Conservation (phyloP, 768 basidiomycete genomes). For the Pleurotus eryngii region DNA sequence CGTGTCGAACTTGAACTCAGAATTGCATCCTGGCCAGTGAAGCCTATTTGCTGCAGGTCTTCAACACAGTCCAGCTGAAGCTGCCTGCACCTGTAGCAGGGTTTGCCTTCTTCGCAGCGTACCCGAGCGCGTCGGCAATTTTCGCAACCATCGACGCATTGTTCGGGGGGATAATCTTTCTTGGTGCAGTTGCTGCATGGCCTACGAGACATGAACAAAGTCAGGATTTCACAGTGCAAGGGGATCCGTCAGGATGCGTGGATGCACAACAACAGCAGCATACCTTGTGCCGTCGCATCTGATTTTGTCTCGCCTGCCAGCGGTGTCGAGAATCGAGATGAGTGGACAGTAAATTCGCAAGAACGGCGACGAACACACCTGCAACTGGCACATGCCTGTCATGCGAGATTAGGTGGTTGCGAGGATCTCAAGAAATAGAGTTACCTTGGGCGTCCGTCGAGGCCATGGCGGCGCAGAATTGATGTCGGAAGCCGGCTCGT, state of each 20-base stretch:
- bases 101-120: constrained; percentile 46
- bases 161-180: constrained; percentile 48
- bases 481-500: constrained; percentile 51
- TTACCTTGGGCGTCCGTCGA: constrained; percentile 49
- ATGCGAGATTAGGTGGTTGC: constrained; percentile 9
- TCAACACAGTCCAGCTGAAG: constrained; percentile 50
- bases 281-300: constrained; percentile 56
- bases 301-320: constrained; percentile 54
- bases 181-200: constrained; percentile 59
- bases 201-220: constrained; percentile 23
- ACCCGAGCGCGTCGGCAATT: constrained; percentile 55
- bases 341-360: constrained; percentile 8
- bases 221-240: constrained; percentile 1
- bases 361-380: constrained; percentile 33
- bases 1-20: constrained; percentile 14
- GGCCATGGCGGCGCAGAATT: constrained; percentile 43
- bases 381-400: constrained; percentile 58
- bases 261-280: constrained; percentile 15
- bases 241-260: background rate
- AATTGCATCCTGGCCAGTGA: constrained; percentile 18
- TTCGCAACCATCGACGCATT: constrained; percentile 63
- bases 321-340: constrained; percentile 11
- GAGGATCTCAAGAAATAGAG: constrained; percentile 15
- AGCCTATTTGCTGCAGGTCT: constrained; percentile 26
- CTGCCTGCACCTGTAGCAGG: constrained; percentile 51